These are phyloP conservation scores for Eucalyptus polyanthemos DNA, from an alignment of 345 rosid genomes.

Conservation along the genomic window DNA sequence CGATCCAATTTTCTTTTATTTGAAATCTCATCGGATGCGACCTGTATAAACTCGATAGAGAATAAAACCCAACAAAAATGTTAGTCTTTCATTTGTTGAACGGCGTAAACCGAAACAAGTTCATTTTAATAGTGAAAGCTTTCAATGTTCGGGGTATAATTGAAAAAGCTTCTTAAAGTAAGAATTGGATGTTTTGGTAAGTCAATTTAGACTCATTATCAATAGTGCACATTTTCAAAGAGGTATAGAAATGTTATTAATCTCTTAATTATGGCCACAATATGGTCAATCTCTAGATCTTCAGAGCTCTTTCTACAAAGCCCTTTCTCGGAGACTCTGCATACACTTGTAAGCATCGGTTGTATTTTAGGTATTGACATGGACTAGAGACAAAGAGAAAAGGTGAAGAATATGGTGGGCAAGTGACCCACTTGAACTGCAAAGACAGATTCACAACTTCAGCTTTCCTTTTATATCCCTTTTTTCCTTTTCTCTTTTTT, in stretches of 20 bases:
- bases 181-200: background rate
- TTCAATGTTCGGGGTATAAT: background rate
- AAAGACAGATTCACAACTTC: background rate
- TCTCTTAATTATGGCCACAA: background rate
- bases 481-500: background rate
- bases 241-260: background rate
- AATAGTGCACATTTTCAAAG: background rate
- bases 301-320: background rate
- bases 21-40: fast-evolving
- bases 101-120: fast-evolving
- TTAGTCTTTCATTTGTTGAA: background rate
- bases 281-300: background rate
- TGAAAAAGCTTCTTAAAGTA: background rate
- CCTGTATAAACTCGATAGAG: background rate
- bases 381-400: background rate
- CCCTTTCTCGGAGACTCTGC: background rate
- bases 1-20: background rate
- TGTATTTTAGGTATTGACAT: background rate
- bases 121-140: background rate
- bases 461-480: background rate
- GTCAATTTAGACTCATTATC: background rate
- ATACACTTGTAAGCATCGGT: background rate
- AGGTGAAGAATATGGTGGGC: background rate
- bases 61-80: background rate
- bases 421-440: background rate